Percentiles rank a stretch among this genome's conserved stretches.
These are phyloP conservation scores for Boletus sp. DNA, from an alignment of 768 basidiomycete species.

Conservation along the genomic window DNA sequence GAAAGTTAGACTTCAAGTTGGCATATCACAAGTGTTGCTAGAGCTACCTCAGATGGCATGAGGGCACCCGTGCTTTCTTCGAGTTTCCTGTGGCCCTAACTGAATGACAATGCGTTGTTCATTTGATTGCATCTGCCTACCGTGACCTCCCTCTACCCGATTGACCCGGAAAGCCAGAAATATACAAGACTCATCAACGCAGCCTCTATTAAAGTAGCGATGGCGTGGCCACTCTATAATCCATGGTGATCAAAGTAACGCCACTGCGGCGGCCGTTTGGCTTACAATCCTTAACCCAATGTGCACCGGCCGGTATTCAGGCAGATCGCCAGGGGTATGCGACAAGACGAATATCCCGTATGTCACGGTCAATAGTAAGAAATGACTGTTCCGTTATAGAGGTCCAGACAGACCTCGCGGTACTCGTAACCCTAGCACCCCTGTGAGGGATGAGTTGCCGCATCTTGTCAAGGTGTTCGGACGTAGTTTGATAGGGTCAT, in stretches of 20 bases:
- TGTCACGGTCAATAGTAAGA: background rate
- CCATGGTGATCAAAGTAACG: background rate
- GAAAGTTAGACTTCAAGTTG: background rate
- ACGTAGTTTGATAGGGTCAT: background rate
- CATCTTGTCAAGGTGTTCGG: background rate
- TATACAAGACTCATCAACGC: background rate
- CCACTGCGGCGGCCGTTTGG: background rate
- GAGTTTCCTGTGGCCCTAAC: background rate
- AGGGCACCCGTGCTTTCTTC: background rate
- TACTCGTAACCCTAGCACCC: background rate
- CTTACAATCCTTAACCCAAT: background rate
- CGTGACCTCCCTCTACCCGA: background rate
- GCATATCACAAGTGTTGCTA: background rate
- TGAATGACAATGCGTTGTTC: background rate
- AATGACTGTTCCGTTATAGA: background rate
- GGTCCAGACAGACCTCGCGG: background rate
- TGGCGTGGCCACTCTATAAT: background rate
- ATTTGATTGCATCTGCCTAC: background rate
- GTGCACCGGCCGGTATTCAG: background rate
- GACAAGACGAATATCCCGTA: background rate
- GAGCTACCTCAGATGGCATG: background rate
- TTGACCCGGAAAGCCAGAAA: background rate
- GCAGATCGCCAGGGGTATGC: background rate
- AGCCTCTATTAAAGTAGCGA: background rate
- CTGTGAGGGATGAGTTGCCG: no score